Conservation (phyloP, 2,329 filamentous ascomycete species). For the Botrytis paeoniae region DNA sequence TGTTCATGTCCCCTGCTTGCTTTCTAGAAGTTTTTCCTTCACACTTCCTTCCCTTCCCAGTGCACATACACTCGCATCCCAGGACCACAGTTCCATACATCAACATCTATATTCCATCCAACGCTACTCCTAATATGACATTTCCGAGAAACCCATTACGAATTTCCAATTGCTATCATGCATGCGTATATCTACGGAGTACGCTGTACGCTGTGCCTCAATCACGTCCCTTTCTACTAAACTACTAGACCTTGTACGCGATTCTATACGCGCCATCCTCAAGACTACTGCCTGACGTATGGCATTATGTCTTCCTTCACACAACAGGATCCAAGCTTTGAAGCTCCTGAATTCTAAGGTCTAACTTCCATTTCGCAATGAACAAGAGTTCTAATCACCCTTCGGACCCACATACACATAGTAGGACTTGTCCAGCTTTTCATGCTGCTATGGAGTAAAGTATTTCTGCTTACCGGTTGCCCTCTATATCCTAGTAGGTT, state of each 20-base stretch:
- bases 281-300: not conserved
- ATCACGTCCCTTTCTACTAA: not conserved
- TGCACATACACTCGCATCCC: not conserved
- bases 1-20: not conserved
- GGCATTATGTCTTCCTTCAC: not conserved
- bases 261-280: not conserved
- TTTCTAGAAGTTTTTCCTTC: not conserved
- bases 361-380: not conserved
- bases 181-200: not conserved
- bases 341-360: not conserved
- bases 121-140: not conserved
- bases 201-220: not conserved
- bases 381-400: not conserved
- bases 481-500: constrained; percentile 1
- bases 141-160: not conserved
- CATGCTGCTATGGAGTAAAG: not conserved
- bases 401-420: not conserved
- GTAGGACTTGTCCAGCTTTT: not conserved
- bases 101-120: not conserved
- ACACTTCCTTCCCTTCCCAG: not conserved
- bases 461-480: not conserved
- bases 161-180: not conserved
- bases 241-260: not conserved
- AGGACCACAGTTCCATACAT: not conserved
- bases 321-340: not conserved